These are phyloP conservation scores for Ogataea henricii DNA, from an alignment of 805 yeast genomes.

Conservation along the genomic window DNA sequence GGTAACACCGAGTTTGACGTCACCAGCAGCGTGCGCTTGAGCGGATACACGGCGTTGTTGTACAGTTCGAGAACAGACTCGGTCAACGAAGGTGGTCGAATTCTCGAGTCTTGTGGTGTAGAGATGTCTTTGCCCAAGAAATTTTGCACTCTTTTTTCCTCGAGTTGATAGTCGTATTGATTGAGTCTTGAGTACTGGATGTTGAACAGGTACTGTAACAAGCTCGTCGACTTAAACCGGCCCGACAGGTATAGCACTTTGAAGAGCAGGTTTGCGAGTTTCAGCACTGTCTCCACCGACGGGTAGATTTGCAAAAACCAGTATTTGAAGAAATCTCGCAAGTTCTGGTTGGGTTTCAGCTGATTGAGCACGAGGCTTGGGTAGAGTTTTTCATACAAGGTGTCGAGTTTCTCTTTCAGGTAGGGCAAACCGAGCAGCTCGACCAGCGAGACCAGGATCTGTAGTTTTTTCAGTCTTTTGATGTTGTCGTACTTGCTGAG, in stretches of 20 bases:
- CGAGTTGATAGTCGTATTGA: conserved; percentile 48
- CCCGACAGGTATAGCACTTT: conserved; percentile 71
- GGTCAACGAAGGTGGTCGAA: conserved; percentile 43
- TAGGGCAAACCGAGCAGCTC: conserved; percentile 70
- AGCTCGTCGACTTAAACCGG: conserved; percentile 58
- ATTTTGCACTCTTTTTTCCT: conserved; percentile 28
- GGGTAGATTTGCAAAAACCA: conserved; percentile 67
- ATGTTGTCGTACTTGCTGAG: conserved; percentile 44
- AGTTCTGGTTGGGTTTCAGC: conserved; percentile 34
- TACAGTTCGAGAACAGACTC: conserved; percentile 36
- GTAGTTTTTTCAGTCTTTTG: conserved; percentile 53
- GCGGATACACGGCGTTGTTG: conserved; percentile 21
- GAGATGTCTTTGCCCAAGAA: conserved; percentile 13
- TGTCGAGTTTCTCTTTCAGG: conserved; percentile 65
- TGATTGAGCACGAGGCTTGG: conserved; percentile 59
- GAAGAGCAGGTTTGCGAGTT: conserved; percentile 54
- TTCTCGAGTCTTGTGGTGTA: conserved; percentile 28
- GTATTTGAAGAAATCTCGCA: conserved; percentile 31
- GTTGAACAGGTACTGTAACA: conserved; percentile 60
- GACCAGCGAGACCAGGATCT: conserved; percentile 54
- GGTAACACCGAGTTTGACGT: conserved; percentile 61
- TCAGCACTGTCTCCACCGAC: conserved; percentile 45
- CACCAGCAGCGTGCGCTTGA: conserved; percentile 28
- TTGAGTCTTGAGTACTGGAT: conserved; percentile 68
- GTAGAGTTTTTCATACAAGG: conserved; percentile 59